These are phyloP conservation scores for Alternaria longipes DNA, from an alignment of 2,329 filamentous ascomycete genomes.

Conservation along the genomic window DNA sequence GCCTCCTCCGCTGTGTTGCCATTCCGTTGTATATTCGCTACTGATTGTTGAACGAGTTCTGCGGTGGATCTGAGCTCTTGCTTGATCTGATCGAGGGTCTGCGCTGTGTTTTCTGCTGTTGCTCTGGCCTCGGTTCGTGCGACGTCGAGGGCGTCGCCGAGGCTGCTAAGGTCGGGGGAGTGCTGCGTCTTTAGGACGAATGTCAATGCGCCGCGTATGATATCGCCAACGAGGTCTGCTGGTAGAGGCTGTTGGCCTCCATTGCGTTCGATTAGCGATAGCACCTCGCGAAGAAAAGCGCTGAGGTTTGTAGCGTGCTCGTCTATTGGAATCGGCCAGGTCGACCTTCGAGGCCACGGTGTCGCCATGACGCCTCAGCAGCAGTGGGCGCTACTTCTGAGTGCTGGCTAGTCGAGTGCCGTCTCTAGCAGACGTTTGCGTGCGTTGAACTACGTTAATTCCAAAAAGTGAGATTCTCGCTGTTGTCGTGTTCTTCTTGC, in stretches of 20 bases:
- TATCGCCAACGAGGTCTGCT: constrained; percentile 19
- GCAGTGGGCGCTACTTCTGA: no score
- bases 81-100: no score
- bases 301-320: no score
- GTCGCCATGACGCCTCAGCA: no score
- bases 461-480: constrained; percentile 21
- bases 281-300: no score
- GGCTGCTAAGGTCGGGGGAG: constrained; percentile 21
- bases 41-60: constrained; percentile 7
- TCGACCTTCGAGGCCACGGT: no score
- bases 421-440: neutral
- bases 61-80: no score
- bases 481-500: constrained; percentile 26
- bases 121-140: constrained; percentile 22
- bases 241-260: constrained; percentile 20
- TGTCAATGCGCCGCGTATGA: constrained; percentile 21
- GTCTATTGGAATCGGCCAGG: no score
- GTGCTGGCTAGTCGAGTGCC: no score
- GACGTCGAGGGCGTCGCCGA: constrained; percentile 24
- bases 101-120: neutral
- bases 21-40: constrained; percentile 19
- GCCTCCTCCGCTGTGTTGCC: constrained; percentile 22
- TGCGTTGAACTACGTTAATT: constrained; percentile 12
- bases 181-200: constrained; percentile 28
- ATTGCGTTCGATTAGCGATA: no score